Percentiles rank a stretch among this genome's conserved stretches.
Conservation (phyloP, 2,329 filamentous ascomycete species). For the Cryphonectria naterciae region DNA sequence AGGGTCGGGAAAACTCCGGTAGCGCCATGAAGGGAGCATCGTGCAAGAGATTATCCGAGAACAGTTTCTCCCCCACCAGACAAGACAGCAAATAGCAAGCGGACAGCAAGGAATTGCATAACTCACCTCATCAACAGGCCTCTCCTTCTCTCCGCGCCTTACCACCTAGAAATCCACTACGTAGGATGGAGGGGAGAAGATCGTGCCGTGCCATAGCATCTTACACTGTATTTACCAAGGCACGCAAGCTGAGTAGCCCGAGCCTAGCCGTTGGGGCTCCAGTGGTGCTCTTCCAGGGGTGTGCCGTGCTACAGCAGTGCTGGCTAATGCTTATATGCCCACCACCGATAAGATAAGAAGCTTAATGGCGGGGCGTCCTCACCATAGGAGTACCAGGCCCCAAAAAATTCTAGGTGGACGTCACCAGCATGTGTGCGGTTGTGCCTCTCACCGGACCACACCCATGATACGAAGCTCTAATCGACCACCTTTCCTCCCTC, state of each 20-base stretch:
- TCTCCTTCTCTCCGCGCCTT: not conserved
- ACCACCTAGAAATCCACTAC: not conserved
- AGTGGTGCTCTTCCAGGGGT: not conserved
- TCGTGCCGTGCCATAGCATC: not conserved
- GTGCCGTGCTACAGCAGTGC: not conserved
- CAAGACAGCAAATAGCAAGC: not conserved
- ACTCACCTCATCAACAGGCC: not conserved
- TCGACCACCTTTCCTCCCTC: not conserved
- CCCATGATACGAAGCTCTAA: not conserved
- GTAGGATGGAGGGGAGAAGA: not conserved
- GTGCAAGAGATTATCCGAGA: not conserved
- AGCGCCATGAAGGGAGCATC: not conserved
- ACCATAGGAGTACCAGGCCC: not conserved
- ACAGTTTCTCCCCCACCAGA: not conserved
- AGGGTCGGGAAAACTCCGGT: not conserved
- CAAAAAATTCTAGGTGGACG: slow-evolving; percentile 4
- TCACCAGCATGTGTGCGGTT: not conserved
- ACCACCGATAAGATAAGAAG: slow-evolving; percentile 13
- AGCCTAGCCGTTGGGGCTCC: not conserved
- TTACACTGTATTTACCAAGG: not conserved
- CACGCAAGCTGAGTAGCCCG: not conserved
- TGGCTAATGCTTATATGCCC: not conserved
- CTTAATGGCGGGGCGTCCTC: slow-evolving; percentile 13
- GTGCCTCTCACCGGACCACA: not conserved
- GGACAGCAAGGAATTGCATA: not conserved